Evolutionary conservation across 331 rosid genomes (phyloP), one percentile per base, ranked within the genome.

Genomic region (Acacia pycnantha): DNA sequence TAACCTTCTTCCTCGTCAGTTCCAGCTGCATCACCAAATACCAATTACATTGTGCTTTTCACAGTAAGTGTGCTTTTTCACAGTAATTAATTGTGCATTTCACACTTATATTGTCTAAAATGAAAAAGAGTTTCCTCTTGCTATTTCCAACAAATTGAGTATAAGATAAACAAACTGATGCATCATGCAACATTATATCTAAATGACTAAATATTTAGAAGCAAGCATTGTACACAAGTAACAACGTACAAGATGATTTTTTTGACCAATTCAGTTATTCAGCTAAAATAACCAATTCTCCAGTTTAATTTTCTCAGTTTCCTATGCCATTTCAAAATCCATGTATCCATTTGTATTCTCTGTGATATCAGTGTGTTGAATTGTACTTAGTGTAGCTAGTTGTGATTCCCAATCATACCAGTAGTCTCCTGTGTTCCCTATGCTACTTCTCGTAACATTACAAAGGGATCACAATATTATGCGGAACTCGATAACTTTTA

Each of bases 1-100:
- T 87, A 90, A 22, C 73, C 76, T 72, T 86, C 97, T 75, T 92
- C 94, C 74, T 91, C 93, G 29, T 84, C 85, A 26, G 50, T 79
- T 86, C 84, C 98, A 83, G 53, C 97, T 89, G 89, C 87, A 88
- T 67, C 75, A 83, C 70, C 68, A 81, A 84, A 50, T 79, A 43
- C 53, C 46, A 10, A 44, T 82, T 74, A 56, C 56, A 67, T 69
- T 82, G 33, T 78, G 76, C 51, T 26, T 59, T 70, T 62, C 37
- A 59, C 9, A 44, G 31, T 70, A 41, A n/a, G 27, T 22, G 51
- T 11, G 19, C 40, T 29, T 29, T 29, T 29, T 29, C 31, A 2
- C 31, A 29, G 31, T 29, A 29, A 29, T 29, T 29, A 29, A 29
- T 29, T 29, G 31, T 29, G 31, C 2, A 82, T 77, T 51, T 78